Evolutionary conservation across 2,329 filamentous ascomycete genomes (phyloP), one percentile per base, ranked within the genome.

Genomic region (Exutisphaerella laricina): DNA sequence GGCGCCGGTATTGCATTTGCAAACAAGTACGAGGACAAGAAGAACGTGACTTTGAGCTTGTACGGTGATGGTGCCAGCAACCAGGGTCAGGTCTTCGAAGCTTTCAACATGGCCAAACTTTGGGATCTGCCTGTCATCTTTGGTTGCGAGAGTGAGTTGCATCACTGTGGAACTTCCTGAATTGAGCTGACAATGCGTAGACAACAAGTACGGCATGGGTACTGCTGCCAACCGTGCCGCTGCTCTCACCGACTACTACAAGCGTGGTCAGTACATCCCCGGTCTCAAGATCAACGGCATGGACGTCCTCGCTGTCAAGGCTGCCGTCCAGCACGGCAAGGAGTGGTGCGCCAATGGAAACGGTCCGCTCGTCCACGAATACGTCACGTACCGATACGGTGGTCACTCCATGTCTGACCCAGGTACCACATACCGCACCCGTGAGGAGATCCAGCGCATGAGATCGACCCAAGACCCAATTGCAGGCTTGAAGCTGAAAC

Each of bases 151-250:
- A 98, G 89, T 95, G 74, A 68, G 88, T 53, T 21, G n/a, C 12
- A 12, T 10, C 9, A 12, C 9, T 22, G 9, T 8, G 8, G 17
- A 21, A 20, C 33, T 23, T 10, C 12, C 16, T 16, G 20, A 23
- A 5, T 22, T 25, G 29, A 31, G 40, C 59, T 63, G 38, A 63
- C 48, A 14, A 4, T 17, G 6, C 23, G 21, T 46, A 95, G 89
- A 98, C 81, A 98, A 98, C 85, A 98, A 98, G 74, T 98, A 98
- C 69, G 92, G 92, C 70, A 98, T 98, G 92, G 92, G 92, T 73
- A 98, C 92, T 53, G 85, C 92, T 49, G 90, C 92, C 57, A 84
- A 84, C 71, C 88, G 92, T 62, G 89, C 92, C 49, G 90, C 92
- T 48, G 92, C 92, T 60, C 74, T 96, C 66, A 97, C 92, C 69